phyloP scores from a whole-genome alignment of 2,329 filamentous ascomycete genomes.

The Aureobasidium namibiae region DNA sequence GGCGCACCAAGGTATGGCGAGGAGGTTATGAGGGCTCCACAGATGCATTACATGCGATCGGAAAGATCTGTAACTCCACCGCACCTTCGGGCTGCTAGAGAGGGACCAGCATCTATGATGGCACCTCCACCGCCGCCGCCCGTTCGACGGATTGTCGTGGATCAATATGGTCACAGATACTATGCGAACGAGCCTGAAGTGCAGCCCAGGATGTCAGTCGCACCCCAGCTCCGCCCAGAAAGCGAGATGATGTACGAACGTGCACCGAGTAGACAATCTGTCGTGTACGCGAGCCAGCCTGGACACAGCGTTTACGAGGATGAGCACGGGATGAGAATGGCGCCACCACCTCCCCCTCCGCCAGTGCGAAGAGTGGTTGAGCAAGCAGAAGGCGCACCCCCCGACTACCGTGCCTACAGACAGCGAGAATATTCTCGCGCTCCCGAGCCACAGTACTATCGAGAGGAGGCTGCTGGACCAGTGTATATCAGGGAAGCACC shows the following conservation, averaged over 20 bases:
- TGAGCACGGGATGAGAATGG: conserved; percentile 24
- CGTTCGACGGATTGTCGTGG: conserved; percentile 61
- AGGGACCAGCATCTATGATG: conserved; percentile 30
- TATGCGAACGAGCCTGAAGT: conserved; percentile 38
- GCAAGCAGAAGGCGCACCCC: conserved; percentile 40
- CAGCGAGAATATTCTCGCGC: conserved; percentile 53
- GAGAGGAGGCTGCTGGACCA: conserved; percentile 17
- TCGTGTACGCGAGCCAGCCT: conserved; percentile 17
- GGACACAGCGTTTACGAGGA: conserved; percentile 39
- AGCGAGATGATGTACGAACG: conserved; percentile 48
- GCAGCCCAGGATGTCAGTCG: conserved; percentile 44
- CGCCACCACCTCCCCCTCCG: conserved; percentile 20
- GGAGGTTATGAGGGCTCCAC: conserved; percentile 28
- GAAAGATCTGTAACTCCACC: conserved; percentile 35
- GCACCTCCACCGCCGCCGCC: conserved; percentile 40
- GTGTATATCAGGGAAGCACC: conserved; percentile 16
- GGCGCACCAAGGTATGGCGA: conserved; percentile 25
- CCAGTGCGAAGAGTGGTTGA: conserved; percentile 18
- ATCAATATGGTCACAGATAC: conserved; percentile 78
- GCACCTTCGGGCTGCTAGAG: conserved; percentile 17
- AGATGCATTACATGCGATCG: conserved; percentile 30
- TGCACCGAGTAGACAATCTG: conserved; percentile 40
- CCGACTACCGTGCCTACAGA: conserved; percentile 45
- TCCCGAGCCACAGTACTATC: conserved; percentile 15
- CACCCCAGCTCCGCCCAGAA: conserved; percentile 32